Evolutionary conservation across 2,329 filamentous ascomycete species (phyloP).

Genomic region (Diaporthe sp.): DNA sequence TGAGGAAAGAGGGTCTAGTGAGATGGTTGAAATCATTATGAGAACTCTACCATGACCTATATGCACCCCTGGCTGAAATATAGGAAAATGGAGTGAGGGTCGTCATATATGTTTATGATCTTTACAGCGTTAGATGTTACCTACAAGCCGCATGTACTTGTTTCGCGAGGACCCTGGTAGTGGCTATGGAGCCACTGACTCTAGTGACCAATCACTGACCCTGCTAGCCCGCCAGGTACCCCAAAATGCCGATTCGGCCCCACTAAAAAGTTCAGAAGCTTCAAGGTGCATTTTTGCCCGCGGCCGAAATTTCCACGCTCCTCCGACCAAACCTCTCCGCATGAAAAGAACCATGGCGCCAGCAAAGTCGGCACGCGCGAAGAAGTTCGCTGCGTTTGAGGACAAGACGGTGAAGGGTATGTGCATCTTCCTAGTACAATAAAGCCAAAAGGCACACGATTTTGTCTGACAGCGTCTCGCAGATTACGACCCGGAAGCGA

Average conservation of each 20-base stretch:
- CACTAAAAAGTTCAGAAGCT: conserved; percentile 41
- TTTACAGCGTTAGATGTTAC: not conserved
- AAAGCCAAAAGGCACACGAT: not conserved
- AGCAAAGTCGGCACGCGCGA: conserved; percentile 63
- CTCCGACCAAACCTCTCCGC: conserved; percentile 38
- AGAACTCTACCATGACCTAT: not conserved
- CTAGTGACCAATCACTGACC: conserved; percentile 19
- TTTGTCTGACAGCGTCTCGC: conserved; percentile 17
- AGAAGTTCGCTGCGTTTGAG: conserved; percentile 72
- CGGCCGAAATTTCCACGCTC: conserved; percentile 28
- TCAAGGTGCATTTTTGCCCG: conserved; percentile 37
- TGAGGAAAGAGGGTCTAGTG: not conserved
- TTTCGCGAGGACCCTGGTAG: not conserved
- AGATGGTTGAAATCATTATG: conserved; percentile 1
- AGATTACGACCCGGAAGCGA: conserved; percentile 88
- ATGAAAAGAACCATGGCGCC: conserved; percentile 59
- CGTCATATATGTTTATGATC: not conserved
- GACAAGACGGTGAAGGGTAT: conserved; percentile 73
- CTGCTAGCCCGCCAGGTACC: not conserved
- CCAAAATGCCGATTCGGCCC: conserved; percentile 17
- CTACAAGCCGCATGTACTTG: not conserved
- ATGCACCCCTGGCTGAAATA: not conserved
- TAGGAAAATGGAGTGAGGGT: not conserved
- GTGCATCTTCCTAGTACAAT: conserved; percentile 30
- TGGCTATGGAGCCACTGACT: not conserved